These are phyloP conservation scores for Martensiomyces pterosporus DNA, from an alignment of 192 early-diverging fungal species.

Conservation along the genomic window DNA sequence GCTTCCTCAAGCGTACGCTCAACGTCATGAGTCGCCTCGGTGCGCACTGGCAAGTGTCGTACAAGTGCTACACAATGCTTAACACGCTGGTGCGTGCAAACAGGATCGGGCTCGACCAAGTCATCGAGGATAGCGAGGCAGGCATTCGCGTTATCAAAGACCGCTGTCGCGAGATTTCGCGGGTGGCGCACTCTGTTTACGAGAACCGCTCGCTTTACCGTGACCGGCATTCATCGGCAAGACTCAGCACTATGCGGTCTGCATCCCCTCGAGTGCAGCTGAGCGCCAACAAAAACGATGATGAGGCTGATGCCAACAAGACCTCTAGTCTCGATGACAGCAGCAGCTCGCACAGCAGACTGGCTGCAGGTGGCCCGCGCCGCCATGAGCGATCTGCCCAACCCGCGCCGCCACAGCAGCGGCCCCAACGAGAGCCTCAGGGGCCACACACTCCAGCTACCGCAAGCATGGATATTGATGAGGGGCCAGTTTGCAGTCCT, in stretches of 20 bases:
- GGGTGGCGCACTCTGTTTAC: slow-evolving; percentile 27
- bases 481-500: too few species aligned
- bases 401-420: too few species aligned
- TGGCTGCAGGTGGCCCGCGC: too few species aligned
- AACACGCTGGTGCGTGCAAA: slow-evolving; percentile 43
- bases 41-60: slow-evolving; percentile 49
- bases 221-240: neutral
- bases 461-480: too few species aligned
- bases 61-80: slow-evolving; percentile 51
- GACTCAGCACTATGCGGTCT: neutral
- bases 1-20: slow-evolving; percentile 48
- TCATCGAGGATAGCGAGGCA: slow-evolving; percentile 19
- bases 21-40: slow-evolving; percentile 48
- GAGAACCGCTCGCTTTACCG: slow-evolving; percentile 21
- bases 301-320: too few species aligned
- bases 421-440: too few species aligned
- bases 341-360: too few species aligned
- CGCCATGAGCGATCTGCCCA: too few species aligned
- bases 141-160: slow-evolving; percentile 26
- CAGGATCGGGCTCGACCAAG: slow-evolving; percentile 35
- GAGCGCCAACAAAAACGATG: too few species aligned
- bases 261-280: too few species aligned
- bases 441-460: too few species aligned
- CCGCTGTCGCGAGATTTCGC: slow-evolving; percentile 20
- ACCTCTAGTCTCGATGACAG: too few species aligned